These are phyloP conservation scores for Amylocarpus encephaloides DNA, from an alignment of 2,329 filamentous ascomycete genomes.

Conservation along the genomic window DNA sequence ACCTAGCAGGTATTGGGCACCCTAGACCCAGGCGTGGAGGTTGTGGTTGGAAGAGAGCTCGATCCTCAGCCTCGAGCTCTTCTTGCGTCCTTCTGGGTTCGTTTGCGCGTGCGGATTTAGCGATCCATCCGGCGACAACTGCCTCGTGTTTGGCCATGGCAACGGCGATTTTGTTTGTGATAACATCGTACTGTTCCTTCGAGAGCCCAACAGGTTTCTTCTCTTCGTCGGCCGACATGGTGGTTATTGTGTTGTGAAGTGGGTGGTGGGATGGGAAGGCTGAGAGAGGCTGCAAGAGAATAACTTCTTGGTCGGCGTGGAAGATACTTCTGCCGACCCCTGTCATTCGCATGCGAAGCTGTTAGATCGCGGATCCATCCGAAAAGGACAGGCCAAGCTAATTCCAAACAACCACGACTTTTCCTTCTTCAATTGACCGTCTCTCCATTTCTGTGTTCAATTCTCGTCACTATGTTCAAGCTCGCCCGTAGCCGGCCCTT, in stretches of 20 bases:
- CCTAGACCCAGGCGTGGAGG: conserved; percentile 30
- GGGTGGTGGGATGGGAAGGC: not conserved
- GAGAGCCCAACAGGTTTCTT: conserved; percentile 20
- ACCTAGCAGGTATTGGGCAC: conserved; percentile 28
- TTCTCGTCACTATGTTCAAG: conserved; percentile 68
- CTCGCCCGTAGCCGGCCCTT: conserved; percentile 75
- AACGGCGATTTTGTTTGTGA: conserved; percentile 30
- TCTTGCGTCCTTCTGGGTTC: conserved; percentile 25
- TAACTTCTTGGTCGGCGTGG: not conserved
- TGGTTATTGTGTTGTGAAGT: not conserved
- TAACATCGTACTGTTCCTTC: conserved; percentile 26
- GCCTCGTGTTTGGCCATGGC: conserved; percentile 30
- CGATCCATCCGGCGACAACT: conserved; percentile 29
- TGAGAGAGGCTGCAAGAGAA: conserved; percentile 1
- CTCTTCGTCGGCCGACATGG: conserved; percentile 19
- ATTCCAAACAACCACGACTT: conserved; percentile 14
- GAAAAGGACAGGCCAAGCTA: conserved; percentile 15
- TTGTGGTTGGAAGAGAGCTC: conserved; percentile 24
- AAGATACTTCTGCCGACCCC: not conserved
- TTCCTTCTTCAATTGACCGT: conserved; percentile 24
- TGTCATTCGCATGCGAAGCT: not conserved
- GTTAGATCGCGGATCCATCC: conserved; percentile 14
- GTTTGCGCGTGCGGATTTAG: conserved; percentile 18
- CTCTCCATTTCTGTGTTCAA: conserved; percentile 18
- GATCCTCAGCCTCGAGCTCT: conserved; percentile 31